These are phyloP conservation scores for Juglanconis juglandina DNA, from an alignment of 2,329 filamentous ascomycete species.

Conservation along the genomic window DNA sequence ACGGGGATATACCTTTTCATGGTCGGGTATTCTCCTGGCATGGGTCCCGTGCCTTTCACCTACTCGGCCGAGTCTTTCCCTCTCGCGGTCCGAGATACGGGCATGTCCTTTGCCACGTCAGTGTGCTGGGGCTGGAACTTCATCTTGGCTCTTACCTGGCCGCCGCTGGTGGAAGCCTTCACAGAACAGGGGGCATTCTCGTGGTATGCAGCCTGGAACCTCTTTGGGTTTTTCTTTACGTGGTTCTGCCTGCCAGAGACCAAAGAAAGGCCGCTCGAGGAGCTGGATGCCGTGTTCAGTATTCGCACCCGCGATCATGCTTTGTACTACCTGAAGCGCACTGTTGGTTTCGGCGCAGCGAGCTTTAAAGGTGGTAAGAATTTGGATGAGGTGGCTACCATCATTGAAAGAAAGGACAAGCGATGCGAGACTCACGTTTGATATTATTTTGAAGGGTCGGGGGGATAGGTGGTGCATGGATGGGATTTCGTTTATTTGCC, in stretches of 20 bases:
- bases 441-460: too few relatives aligned
- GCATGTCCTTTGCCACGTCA: constrained; percentile 68
- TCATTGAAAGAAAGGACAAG: background rate
- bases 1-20: constrained; percentile 34
- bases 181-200: constrained; percentile 43
- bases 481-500: too few relatives aligned
- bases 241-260: constrained; percentile 57
- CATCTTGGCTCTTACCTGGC: constrained; percentile 62
- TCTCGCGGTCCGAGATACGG: constrained; percentile 66
- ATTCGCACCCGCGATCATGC: too few relatives aligned
- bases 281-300: constrained; percentile 40
- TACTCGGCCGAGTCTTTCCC: constrained; percentile 70
- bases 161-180: constrained; percentile 49
- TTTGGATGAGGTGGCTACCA: background rate
- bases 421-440: too few relatives aligned
- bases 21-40: constrained; percentile 37
- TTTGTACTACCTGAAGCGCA: too few relatives aligned
- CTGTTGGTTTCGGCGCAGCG: background rate
- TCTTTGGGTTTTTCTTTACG: constrained; percentile 53
- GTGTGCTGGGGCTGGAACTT: constrained; percentile 60
- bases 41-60: constrained; percentile 66
- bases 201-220: constrained; percentile 55
- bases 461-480: too few relatives aligned
- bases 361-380: background rate
- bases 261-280: constrained; percentile 49